Percentiles rank a stretch among this genome's conserved stretches.
Conservation (phyloP, 148 eudicot species). For the Simmondsia chinensis region DNA sequence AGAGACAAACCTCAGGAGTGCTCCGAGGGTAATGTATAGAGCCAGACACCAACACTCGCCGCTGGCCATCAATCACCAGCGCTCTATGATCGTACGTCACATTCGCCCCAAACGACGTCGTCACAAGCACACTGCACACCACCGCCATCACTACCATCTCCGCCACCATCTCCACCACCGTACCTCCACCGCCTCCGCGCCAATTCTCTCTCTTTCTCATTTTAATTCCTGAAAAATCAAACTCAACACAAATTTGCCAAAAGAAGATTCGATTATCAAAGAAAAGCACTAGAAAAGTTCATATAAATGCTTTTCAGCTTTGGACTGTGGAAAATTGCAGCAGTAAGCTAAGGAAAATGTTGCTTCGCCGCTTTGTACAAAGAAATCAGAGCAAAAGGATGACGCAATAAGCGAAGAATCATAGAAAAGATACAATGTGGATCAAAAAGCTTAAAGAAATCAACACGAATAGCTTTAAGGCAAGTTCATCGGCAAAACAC, state of each 20-base stretch:
- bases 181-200: no score
- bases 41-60: conserved; percentile 74
- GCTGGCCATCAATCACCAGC: conserved; percentile 69
- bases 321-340: no score
- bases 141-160: conserved; percentile 3
- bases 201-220: conserved; percentile 3
- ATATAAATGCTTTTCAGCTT: no score
- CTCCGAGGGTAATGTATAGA: conserved; percentile 97
- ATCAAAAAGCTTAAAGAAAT: no score
- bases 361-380: conserved; percentile 19
- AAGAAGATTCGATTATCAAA: no score
- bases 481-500: no score
- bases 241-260: no score
- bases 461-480: no score
- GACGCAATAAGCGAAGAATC: neutral
- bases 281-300: no score
- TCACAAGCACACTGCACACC: conserved; percentile 8
- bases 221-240: neutral
- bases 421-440: conserved; percentile 16
- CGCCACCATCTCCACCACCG: neutral
- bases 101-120: conserved; percentile 41
- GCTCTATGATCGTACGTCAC: conserved; percentile 87
- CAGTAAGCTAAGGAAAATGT: conserved; percentile 10
- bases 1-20: conserved; percentile 58
- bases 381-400: conserved; percentile 1